A percentile compares a stretch with the other conserved stretches of the same genome.
These are phyloP conservation scores for Poronia punctata DNA, from an alignment of 495 filamentous ascomycete species.

Conservation along the genomic window DNA sequence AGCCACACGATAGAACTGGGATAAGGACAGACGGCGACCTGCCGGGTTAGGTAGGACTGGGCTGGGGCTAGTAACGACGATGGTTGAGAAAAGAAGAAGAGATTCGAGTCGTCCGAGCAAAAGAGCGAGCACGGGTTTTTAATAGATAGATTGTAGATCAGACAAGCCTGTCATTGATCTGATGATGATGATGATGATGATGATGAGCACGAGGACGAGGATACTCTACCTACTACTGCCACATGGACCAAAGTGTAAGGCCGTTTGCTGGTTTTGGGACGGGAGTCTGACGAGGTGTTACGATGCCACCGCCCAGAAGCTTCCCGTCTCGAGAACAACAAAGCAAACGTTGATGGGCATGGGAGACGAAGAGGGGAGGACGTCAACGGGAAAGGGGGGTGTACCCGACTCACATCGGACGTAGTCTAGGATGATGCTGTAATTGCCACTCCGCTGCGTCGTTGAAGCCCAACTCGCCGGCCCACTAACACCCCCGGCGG, in stretches of 20 bases:
- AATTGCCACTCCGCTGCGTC: slow-evolving; percentile 5
- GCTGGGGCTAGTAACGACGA: no score
- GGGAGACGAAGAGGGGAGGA: slow-evolving; percentile 1
- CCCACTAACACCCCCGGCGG: slow-evolving; percentile 2
- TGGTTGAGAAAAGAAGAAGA: no score
- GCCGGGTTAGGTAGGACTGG: no score
- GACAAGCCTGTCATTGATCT: no score
- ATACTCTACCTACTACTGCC: no score
- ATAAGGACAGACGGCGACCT: no score
- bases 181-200: no score
- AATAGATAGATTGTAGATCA: no score
- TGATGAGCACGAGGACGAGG: no score
- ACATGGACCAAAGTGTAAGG: slow-evolving; percentile 2
- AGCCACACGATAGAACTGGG: no score
- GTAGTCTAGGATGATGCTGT: slow-evolving; percentile 9
- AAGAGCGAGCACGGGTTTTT: no score
- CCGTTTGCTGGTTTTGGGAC: slow-evolving; percentile 3
- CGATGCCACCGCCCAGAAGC: not conserved
- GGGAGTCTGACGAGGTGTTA: slow-evolving; percentile 1
- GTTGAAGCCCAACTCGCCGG: slow-evolving; percentile 11
- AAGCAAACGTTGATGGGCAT: not conserved
- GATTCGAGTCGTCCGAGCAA: no score
- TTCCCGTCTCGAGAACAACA: slow-evolving; percentile 1
- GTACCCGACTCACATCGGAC: slow-evolving; percentile 3
- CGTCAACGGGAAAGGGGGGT: not conserved